Percentiles rank a stretch among this genome's conserved stretches.
Conservation (phyloP, 495 filamentous ascomycete species). For the Podospora appendiculata region DNA sequence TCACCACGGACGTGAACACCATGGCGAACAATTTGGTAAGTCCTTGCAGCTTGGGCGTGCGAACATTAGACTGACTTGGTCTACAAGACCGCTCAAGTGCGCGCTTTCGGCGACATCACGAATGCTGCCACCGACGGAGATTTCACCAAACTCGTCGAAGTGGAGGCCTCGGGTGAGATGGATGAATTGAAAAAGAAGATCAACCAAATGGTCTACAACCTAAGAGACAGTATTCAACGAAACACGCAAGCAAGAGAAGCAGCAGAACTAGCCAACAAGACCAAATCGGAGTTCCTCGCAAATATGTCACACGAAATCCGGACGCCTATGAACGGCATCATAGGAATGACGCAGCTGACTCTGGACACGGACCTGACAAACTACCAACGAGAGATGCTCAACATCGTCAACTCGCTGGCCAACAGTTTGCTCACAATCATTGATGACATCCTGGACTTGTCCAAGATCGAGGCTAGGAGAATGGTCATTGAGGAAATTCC, state of each 20-base stretch:
- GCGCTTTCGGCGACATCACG: conserved; percentile 96
- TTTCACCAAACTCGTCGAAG: conserved; percentile 95
- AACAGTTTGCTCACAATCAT: conserved; percentile 98
- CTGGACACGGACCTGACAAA: conserved; percentile 91
- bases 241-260: conserved; percentile 96
- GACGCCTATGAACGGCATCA: conserved; percentile 85
- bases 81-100: conserved; percentile 77
- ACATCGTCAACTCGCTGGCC: conserved; percentile 94
- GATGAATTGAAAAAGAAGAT: conserved; percentile 98
- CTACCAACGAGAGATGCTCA: conserved; percentile 97
- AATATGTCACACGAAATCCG: conserved; percentile 99
- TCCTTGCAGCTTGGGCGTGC: neutral
- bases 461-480: conserved; percentile 98
- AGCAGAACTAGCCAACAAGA: conserved; percentile 94
- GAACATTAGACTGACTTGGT: conserved; percentile 7
- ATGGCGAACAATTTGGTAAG: conserved; percentile 88
- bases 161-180: conserved; percentile 98
- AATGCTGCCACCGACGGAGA: conserved; percentile 95
- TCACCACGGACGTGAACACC: conserved; percentile 94
- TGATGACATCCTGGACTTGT: conserved; percentile 97
- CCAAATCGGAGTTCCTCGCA: conserved; percentile 96
- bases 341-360: conserved; percentile 95
- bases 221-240: conserved; percentile 92
- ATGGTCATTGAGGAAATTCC: conserved; percentile 99
- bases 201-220: conserved; percentile 96